Evolutionary conservation across 163 green algal species (phyloP).

Genomic region (Trebouxia gelatinosa): DNA sequence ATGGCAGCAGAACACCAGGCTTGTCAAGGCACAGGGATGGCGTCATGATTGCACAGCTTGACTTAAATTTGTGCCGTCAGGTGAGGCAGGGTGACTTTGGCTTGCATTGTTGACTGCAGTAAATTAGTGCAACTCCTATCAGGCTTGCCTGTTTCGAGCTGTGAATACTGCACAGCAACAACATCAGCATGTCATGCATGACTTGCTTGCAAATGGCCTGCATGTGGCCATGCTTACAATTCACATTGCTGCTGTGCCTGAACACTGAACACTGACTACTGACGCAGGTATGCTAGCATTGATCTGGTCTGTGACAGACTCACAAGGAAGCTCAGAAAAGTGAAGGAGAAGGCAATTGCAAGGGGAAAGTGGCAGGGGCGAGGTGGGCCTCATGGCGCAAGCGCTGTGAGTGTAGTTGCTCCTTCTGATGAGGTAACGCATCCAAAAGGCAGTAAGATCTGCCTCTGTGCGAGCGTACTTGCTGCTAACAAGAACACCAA

Average conservation of each 20-base stretch:
- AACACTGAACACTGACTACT: too few species aligned
- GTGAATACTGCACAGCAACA: background rate
- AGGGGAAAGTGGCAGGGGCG: constrained; percentile 72
- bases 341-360: constrained; percentile 20
- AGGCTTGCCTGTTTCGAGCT: too few species aligned
- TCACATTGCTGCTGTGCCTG: too few species aligned
- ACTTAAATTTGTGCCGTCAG: constrained; percentile 88
- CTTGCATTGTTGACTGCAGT: background rate
- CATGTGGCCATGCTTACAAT: too few species aligned
- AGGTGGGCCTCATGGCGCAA: constrained; percentile 40
- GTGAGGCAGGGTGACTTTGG: constrained; percentile 36
- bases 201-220: too few species aligned
- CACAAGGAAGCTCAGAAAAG: constrained; percentile 24
- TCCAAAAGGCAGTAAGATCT: too few species aligned
- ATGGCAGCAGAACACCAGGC: constrained; percentile 80
- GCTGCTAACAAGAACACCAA: too few species aligned
- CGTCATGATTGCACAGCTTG: constrained; percentile 84
- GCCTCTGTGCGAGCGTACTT: too few species aligned
- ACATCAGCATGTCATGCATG: too few species aligned
- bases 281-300: constrained; percentile 83
- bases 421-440: too few species aligned
- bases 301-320: constrained; percentile 85
- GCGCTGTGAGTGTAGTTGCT: too few species aligned
- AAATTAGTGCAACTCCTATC: too few species aligned
- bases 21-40: constrained; percentile 81